Base-by-base conservation (phyloP, 192 early-diverging fungal genomes). In the Phlyctochytrium arcticum region DNA sequence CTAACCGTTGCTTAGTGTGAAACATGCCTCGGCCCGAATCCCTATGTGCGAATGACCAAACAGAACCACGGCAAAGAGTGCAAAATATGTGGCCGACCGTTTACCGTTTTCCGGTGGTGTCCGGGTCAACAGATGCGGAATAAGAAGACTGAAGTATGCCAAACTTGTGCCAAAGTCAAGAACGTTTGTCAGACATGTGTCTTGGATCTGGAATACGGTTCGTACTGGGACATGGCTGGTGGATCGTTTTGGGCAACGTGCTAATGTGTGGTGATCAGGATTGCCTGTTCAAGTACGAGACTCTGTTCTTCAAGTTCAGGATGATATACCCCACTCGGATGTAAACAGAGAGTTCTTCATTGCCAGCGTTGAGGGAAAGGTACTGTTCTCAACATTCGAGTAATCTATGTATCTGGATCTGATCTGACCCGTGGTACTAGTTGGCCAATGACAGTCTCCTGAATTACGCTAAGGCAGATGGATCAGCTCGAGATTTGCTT, bases 61-160 rank as follows among this genome's bases (percentile, higher is more conserved):
- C 61, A 83, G 42, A 27, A 49, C 10, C 68, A 67, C 48, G 79
- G 79, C n/a, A 72, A 76, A 50, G 81, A 82, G 54, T 87, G 89
- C 85, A 90, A 82, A 79, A 87, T 95, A 65, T 99, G 97, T 65
- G 73, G 73, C 29, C 78, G 91, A 32, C 91, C 97, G 0, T 99
- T 96, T 68, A 97, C 97, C 26, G 87, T 96, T 37, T 99, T 98
- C 72, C 85, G 91, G 39, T 99, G 97, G 97, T 79, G 86, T 50
- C 97, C 97, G 15, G 97, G 97, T 15, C 81, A 85, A 19, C 92
- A 92, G 5, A 94, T 92, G 91, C 86, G 96, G 56, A 92, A 89
- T 82, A 98, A 97, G 69, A 96, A 98, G 81, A 99, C 97, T 0
- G 94, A 99, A 71, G 90, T 98, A 55, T 99, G 97, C 60, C 90